Percentiles rank a stretch among this genome's conserved stretches.
Evolutionary conservation across 139 green algal species (phyloP).

Genomic region (Chlamydomonas incerta): DNA sequence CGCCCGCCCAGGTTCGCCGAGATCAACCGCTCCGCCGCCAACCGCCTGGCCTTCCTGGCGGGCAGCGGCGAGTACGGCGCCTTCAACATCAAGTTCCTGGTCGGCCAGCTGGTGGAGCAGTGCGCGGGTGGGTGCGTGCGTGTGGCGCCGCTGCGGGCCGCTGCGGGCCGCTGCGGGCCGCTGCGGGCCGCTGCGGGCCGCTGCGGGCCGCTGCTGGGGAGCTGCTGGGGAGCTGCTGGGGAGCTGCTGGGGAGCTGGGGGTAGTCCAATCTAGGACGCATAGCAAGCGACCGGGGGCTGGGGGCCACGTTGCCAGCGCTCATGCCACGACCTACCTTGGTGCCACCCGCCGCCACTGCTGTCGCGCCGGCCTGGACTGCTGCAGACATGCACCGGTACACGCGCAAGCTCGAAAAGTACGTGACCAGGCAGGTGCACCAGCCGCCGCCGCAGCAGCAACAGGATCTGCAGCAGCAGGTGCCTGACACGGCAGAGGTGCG

Average conservation of each 20-base stretch:
- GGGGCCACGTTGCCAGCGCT: too few species aligned
- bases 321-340: neutral
- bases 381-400: constrained; percentile 45
- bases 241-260: too few species aligned
- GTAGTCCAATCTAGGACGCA: neutral
- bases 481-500: too few species aligned
- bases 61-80: neutral
- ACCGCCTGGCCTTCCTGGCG: constrained; percentile 35
- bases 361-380: neutral
- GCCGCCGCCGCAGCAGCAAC: neutral
- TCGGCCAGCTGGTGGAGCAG: constrained; percentile 35
- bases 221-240: too few species aligned
- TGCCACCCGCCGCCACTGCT: neutral
- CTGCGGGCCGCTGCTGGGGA: too few species aligned
- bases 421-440: constrained; percentile 22
- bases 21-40: constrained; percentile 26
- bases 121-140: constrained; percentile 20
- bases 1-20: constrained; percentile 1
- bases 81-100: constrained; percentile 30
- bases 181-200: too few species aligned
- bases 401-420: constrained; percentile 33
- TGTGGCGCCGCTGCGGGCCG: neutral
- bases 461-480: neutral
- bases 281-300: neutral
- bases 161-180: too few species aligned